Percentiles rank a stretch among this genome's conserved stretches.
Conservation (phyloP, 106 monocot species). For the Platanthera zijinensis region DNA sequence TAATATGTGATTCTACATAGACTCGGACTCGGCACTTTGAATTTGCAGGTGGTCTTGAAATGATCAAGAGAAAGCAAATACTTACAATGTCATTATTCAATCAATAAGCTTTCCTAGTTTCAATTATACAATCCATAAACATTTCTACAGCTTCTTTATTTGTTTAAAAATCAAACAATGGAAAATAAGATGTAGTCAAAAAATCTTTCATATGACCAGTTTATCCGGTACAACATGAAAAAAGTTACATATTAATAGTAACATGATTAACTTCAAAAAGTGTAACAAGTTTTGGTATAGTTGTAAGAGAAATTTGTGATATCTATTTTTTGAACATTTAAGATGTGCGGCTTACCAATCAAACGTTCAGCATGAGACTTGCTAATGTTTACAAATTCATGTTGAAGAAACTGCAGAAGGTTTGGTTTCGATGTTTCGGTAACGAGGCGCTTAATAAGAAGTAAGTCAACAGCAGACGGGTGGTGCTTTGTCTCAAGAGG, state of each 20-base stretch:
- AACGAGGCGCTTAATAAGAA: constrained; percentile 87
- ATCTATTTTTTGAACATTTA: background rate
- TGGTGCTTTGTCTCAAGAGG: constrained; percentile 95
- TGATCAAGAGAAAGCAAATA: background rate
- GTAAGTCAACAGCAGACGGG: constrained; percentile 97
- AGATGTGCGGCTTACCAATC: constrained; percentile 46
- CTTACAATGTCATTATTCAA: background rate
- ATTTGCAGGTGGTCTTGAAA: background rate
- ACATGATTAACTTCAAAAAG: background rate
- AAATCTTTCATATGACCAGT: background rate
- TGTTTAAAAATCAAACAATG: background rate
- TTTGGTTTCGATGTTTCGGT: constrained; percentile 86
- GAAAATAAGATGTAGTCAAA: background rate
- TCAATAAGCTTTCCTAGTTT: background rate
- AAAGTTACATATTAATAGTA: background rate
- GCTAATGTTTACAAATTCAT: constrained; percentile 96
- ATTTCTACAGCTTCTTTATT: background rate
- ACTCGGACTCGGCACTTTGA: background rate
- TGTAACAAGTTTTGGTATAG: background rate
- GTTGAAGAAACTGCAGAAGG: constrained; percentile 92
- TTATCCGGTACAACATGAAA: background rate
- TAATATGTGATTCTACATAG: background rate
- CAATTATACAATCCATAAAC: background rate
- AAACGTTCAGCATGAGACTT: constrained; percentile 90
- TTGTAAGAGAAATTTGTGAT: background rate